A percentile compares a stretch with the other conserved stretches of the same genome.
Conservation (phyloP, 495 filamentous ascomycete species). For the Ascodesmis nigricans region DNA sequence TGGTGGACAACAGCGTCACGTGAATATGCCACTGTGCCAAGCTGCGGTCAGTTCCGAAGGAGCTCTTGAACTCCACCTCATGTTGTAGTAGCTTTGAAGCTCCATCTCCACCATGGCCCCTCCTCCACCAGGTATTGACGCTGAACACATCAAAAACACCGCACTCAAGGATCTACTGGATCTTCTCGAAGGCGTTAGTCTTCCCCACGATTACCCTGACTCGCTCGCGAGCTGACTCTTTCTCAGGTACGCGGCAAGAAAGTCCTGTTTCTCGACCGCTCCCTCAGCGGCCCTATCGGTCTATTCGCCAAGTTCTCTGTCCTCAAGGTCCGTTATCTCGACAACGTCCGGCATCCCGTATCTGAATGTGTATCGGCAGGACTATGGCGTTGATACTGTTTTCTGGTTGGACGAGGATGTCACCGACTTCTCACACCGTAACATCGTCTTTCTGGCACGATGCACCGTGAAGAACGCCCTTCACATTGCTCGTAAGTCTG, state of each 20-base stretch:
- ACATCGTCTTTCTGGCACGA: constrained; percentile 78
- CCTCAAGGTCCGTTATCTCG: constrained; percentile 28
- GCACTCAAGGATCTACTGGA: constrained; percentile 66
- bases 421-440: constrained; percentile 67
- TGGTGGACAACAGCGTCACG: no score
- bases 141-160: constrained; percentile 59
- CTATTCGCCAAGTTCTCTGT: constrained; percentile 84
- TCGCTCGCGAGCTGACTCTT: constrained; percentile 18
- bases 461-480: constrained; percentile 62
- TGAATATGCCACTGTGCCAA: no score
- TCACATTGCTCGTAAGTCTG: constrained; percentile 64
- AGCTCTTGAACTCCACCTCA: no score
- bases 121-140: constrained; percentile 54
- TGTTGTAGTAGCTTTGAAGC: no score
- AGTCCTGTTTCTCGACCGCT: constrained; percentile 81
- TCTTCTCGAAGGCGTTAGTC: constrained; percentile 80
- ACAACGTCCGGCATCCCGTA: background rate
- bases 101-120: constrained; percentile 15
- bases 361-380: no score
- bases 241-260: constrained; percentile 88
- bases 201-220: constrained; percentile 3
- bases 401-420: constrained; percentile 88
- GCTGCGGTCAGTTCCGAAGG: no score
- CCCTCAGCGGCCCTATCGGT: constrained; percentile 70
- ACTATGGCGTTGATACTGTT: constrained; percentile 91